A percentile compares a stretch with the other conserved stretches of the same genome.
Conservation (phyloP, 306 rosid species). For the Trifolium repens region DNA sequence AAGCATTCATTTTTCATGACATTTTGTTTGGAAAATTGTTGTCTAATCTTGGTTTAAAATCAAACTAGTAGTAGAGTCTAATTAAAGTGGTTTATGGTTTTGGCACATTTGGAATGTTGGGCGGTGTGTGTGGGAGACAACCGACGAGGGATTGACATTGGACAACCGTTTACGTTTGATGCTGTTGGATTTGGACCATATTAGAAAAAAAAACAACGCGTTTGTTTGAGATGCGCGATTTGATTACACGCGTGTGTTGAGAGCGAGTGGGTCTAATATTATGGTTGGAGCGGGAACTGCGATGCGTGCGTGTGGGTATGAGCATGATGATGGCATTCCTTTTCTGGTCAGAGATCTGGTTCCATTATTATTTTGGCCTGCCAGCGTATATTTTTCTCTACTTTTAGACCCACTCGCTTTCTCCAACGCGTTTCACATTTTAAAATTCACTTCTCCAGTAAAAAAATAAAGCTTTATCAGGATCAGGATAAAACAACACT, state of each 20-base stretch:
- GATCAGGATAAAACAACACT: too few species aligned
- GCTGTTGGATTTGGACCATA: constrained; percentile 24
- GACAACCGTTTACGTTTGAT: constrained; percentile 19
- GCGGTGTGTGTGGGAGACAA: constrained; percentile 37
- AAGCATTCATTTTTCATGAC: neutral
- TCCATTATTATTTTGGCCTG: constrained; percentile 42
- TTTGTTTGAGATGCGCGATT: too few species aligned
- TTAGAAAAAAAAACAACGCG: neutral
- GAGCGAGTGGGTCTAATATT: constrained; percentile 8
- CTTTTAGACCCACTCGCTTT: constrained; percentile 50
- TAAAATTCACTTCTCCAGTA: too few species aligned
- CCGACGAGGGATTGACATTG: constrained; percentile 29
- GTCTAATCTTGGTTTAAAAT: neutral
- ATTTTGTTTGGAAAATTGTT: neutral
- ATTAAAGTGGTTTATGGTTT: neutral
- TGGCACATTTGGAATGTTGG: constrained; percentile 37
- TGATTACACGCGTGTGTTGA: neutral
- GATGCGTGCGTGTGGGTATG: constrained; percentile 65
- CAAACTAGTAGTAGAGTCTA: neutral
- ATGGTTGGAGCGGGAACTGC: constrained; percentile 45
- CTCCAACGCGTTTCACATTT: constrained; percentile 38
- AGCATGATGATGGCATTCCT: constrained; percentile 49
- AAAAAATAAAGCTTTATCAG: too few species aligned
- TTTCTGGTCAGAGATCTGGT: constrained; percentile 50
- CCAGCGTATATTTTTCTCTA: constrained; percentile 14